Conservation (phyloP, 2,329 filamentous ascomycete species). For the Colletotrichum sp. region DNA sequence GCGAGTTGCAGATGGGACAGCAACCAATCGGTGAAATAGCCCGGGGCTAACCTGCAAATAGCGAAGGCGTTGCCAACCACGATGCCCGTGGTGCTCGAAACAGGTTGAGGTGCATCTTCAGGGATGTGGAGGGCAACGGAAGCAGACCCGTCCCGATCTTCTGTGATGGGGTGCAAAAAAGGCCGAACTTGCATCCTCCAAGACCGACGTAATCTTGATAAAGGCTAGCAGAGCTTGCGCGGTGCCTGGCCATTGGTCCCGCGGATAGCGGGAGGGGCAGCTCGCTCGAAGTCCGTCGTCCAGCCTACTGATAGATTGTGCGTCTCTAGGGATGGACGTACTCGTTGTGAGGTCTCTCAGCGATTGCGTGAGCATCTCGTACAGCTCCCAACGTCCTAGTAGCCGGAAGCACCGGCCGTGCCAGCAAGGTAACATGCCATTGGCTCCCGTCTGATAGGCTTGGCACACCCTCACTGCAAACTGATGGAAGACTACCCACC, state of each 20-base stretch:
- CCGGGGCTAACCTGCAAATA: not conserved
- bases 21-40: not conserved
- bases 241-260: not conserved
- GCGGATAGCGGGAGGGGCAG: not conserved
- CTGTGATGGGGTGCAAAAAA: not conserved
- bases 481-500: not conserved
- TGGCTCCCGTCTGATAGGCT: not conserved
- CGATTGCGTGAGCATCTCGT: not conserved
- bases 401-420: not conserved
- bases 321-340: not conserved
- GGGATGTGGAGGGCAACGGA: slow-evolving; percentile 2
- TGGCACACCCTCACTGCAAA: not conserved
- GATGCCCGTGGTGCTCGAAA: not conserved
- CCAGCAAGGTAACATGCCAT: not conserved
- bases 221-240: not conserved
- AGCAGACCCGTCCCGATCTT: not conserved
- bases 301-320: not conserved
- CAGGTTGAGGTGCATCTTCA: slow-evolving; percentile 1
- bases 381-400: not conserved
- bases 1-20: not conserved
- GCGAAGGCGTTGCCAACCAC: not conserved
- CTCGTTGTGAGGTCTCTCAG: not conserved
- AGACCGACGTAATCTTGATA: not conserved
- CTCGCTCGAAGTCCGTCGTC: not conserved
- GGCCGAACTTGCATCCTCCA: not conserved